These are phyloP conservation scores for Eremochloa ophiuroides DNA, from an alignment of 176 grass and related monocot genomes.

Conservation along the genomic window DNA sequence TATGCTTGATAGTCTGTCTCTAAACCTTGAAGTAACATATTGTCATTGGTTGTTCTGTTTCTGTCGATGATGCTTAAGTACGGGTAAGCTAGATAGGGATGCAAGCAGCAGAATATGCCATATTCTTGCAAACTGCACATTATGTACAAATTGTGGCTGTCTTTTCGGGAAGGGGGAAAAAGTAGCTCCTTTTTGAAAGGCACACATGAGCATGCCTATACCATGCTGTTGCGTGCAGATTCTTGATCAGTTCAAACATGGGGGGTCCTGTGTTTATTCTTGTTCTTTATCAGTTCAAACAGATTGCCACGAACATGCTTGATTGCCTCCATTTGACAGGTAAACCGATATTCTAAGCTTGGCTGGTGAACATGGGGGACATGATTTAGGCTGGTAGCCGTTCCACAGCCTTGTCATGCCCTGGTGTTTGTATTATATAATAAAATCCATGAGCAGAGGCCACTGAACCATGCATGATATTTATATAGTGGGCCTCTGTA, in stretches of 20 bases:
- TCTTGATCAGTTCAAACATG: conserved; percentile 25
- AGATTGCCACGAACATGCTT: conserved; percentile 23
- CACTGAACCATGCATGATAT: conserved; percentile 8
- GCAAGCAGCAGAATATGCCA: conserved; percentile 31
- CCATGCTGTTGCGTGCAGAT: background rate
- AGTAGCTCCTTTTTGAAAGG: conserved; percentile 23
- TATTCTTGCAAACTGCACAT: background rate
- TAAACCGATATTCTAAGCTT: conserved; percentile 20
- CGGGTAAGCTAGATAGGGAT: conserved; percentile 19
- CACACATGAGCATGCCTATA: conserved; percentile 14
- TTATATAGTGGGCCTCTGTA: background rate
- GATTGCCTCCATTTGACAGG: conserved; percentile 33
- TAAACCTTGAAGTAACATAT: conserved; percentile 32
- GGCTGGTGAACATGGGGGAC: conserved; percentile 41
- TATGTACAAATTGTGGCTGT: background rate
- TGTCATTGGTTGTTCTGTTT: conserved; percentile 24
- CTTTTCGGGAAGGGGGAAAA: background rate
- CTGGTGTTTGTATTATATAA: conserved; percentile 6
- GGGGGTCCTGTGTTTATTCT: background rate
- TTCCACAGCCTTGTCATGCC: conserved; percentile 16
- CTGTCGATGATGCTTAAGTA: conserved; percentile 7
- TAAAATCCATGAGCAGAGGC: conserved; percentile 18
- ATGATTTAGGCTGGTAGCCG: conserved; percentile 41
- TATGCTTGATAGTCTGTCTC: background rate
- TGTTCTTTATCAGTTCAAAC: background rate